Base-by-base conservation (phyloP, 1,284 basidiomycete species). In the Sparassis latifolia region DNA sequence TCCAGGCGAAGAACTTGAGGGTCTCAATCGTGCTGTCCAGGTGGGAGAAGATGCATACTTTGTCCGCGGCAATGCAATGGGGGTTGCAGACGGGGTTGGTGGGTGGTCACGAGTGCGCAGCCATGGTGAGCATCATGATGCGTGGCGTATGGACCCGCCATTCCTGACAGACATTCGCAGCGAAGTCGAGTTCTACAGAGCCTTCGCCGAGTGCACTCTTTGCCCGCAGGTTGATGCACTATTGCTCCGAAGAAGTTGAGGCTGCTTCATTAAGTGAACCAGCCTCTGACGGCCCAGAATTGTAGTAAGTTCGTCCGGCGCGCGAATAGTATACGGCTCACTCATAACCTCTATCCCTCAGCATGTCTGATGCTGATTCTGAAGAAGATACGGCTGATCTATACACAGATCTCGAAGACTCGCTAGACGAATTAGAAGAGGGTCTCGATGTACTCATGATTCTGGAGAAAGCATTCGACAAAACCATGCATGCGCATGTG, bases 1-100 rank as follows among this genome's bases (percentile, higher is more conserved):
- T 33, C 55, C 53, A 33, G 49, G 58, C 28, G 38, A 49, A 20
- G 49, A 52, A 5, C 30, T 53, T 10, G 68, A 72, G 30, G 67
- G 68, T 4, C 67, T 75, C 35, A 66, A 67, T 38, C 64, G 73
- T 3, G 78, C 87, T 0, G 84, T 89, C 0, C 86, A 89, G 62
- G 84, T 92, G 5, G 90, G 89, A 47, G 89, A 93, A 62, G 89
- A 92, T 61, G 86, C 88, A 6, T 95, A 93, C 64, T 94, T 95
- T 57, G 71, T 94, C 3, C 73, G 84, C 6, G 79, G 80, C 53
- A 89, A 92, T 59, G 87, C 89, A 4, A 82, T 94, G 69, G 92
- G 91, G 12, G 86, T 94, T 2, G 90, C 91, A 7, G 91, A 94
- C 62, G 91, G 91, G 33, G 92, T 94, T 0, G 92, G 92, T 1